Evolutionary conservation across 441 rosid genomes (phyloP).

Genomic region (Jatropha podagrica): DNA sequence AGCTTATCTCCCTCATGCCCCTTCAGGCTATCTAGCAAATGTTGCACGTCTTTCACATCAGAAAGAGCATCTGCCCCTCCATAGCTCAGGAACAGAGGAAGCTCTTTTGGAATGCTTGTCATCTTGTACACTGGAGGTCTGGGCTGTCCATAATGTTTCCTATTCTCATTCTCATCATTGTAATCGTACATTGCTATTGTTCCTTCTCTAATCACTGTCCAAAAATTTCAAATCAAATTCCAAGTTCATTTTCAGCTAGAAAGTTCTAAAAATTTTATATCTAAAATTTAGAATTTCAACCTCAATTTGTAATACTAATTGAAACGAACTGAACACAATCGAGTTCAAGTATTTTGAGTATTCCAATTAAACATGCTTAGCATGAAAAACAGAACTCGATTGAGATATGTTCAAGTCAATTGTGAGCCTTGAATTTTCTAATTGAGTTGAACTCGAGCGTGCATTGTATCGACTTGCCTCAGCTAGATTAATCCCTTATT

Average conservation of each 20-base stretch:
- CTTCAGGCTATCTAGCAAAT: slow-evolving; percentile 55
- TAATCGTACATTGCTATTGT: slow-evolving; percentile 42
- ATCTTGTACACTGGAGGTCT: slow-evolving; percentile 47
- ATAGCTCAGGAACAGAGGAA: slow-evolving; percentile 66
- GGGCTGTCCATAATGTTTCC: slow-evolving; percentile 40
- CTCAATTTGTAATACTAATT: background rate
- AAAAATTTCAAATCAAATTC: background rate
- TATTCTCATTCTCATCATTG: slow-evolving; percentile 32
- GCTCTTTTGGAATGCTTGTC: slow-evolving; percentile 57
- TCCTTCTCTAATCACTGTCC: slow-evolving; percentile 45
- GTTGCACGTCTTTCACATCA: slow-evolving; percentile 53
- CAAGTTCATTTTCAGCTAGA: background rate
- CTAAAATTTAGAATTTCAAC: too few relatives aligned
- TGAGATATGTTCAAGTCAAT: too few relatives aligned
- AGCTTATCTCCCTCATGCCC: slow-evolving; percentile 58
- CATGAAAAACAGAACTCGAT: too few relatives aligned
- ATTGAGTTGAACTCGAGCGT: too few relatives aligned
- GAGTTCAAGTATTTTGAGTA: too few relatives aligned
- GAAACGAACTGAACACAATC: too few relatives aligned
- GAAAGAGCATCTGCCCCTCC: slow-evolving; percentile 65
- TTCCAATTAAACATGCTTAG: too few relatives aligned
- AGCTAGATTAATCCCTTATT: background rate
- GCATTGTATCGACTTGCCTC: too few relatives aligned
- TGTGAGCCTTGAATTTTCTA: too few relatives aligned
- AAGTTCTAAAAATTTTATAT: background rate